Conservation (phyloP, 768 basidiomycete genomes). For the Vishniacozyma victoriae region DNA sequence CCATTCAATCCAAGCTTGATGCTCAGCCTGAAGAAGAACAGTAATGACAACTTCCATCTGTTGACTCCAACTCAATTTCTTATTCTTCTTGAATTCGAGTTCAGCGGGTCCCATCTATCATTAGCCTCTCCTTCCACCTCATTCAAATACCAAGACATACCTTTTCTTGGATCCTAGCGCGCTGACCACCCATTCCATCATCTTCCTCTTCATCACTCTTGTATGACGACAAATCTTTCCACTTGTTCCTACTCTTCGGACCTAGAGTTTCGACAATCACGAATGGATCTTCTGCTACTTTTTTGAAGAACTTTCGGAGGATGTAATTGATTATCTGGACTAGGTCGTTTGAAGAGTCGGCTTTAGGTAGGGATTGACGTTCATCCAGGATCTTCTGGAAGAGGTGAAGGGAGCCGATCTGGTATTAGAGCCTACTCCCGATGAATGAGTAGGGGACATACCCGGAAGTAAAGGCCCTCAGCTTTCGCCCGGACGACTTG, state of each 20-base stretch:
- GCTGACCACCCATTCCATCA: constrained; percentile 35
- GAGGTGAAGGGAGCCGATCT: constrained; percentile 84
- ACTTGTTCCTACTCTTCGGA: constrained; percentile 29
- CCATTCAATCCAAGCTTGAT: constrained; percentile 67
- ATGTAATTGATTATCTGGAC: constrained; percentile 76
- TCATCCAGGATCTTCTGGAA: constrained; percentile 83
- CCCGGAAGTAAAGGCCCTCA: constrained; percentile 93
- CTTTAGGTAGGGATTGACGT: constrained; percentile 64
- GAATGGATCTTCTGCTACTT: constrained; percentile 73
- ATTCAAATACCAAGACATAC: neutral
- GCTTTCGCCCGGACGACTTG: constrained; percentile 86
- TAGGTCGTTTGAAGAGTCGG: constrained; percentile 75
- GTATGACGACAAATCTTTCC: constrained; percentile 33
- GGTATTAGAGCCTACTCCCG: constrained; percentile 3
- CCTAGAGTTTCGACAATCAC: constrained; percentile 74
- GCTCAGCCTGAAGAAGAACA: constrained; percentile 62
- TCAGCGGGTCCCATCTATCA: constrained; percentile 51
- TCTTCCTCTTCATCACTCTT: constrained; percentile 35
- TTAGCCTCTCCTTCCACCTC: constrained; percentile 47
- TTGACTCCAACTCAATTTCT: constrained; percentile 70
- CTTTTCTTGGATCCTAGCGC: constrained; percentile 37
- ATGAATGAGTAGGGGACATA: constrained; percentile 34
- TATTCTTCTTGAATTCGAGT: constrained; percentile 73
- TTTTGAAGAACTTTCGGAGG: constrained; percentile 90
- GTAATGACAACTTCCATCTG: constrained; percentile 81